Conservation (phyloP, 768 basidiomycete species). For the Boletus subcaerulescens region DNA sequence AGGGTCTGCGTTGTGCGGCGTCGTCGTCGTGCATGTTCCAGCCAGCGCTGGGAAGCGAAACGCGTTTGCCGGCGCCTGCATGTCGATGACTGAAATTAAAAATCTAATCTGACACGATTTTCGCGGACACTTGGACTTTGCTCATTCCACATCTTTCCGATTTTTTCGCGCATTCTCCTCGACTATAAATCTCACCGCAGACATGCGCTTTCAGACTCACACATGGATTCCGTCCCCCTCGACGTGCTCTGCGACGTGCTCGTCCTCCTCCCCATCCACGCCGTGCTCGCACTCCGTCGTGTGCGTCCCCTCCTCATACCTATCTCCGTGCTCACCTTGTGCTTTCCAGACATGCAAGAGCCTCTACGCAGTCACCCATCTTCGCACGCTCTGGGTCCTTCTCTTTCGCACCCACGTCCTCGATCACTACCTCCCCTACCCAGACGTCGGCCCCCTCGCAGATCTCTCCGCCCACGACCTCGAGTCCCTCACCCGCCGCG, state of each 20-base stretch:
- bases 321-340: neutral
- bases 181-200: neutral
- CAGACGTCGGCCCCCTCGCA: constrained; percentile 31
- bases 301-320: constrained; percentile 30
- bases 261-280: constrained; percentile 37
- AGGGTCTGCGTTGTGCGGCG: constrained; percentile 1
- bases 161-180: constrained; percentile 18
- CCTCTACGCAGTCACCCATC: constrained; percentile 41
- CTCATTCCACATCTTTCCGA: neutral
- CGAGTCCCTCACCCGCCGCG: constrained; percentile 39
- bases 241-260: constrained; percentile 49
- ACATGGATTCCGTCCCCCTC: constrained; percentile 30
- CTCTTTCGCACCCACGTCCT: constrained; percentile 43
- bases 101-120: constrained; percentile 24
- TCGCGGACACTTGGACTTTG: constrained; percentile 9
- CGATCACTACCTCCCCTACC: constrained; percentile 45
- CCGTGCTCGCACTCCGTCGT: constrained; percentile 46
- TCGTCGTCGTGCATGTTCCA: constrained; percentile 20
- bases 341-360: constrained; percentile 43
- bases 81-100: no score
- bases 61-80: no score
- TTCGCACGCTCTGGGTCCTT: constrained; percentile 48
- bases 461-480: constrained; percentile 43
- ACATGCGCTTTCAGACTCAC: no score
- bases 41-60: no score